These are phyloP conservation scores for Irpex lacteus DNA, from an alignment of 1,284 basidiomycete species.

Conservation along the genomic window DNA sequence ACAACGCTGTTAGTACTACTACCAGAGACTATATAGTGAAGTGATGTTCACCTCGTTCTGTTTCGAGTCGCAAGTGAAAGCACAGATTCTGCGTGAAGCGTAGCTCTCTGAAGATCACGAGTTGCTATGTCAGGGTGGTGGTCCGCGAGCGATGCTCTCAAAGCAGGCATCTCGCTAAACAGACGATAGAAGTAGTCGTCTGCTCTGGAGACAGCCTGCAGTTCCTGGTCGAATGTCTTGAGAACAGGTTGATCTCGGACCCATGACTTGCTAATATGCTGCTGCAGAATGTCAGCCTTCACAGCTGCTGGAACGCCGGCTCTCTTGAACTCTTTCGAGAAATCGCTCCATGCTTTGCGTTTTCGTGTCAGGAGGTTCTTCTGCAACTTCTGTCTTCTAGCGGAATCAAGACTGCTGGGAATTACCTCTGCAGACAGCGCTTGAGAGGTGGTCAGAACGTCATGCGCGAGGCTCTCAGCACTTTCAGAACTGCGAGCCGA, in stretches of 20 bases:
- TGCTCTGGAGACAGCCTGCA: constrained; percentile 33
- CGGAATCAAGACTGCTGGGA: constrained; percentile 43
- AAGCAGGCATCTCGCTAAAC: constrained; percentile 62
- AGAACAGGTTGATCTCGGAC: constrained; percentile 61
- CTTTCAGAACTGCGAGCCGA: constrained; percentile 33
- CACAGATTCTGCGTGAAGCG: constrained; percentile 79
- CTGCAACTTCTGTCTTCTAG: constrained; percentile 69
- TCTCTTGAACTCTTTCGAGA: constrained; percentile 86
- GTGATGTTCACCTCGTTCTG: constrained; percentile 39
- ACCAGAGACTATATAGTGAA: constrained; percentile 16
- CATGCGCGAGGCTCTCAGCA: constrained; percentile 67
- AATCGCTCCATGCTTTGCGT: constrained; percentile 88
- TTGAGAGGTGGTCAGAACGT: constrained; percentile 72
- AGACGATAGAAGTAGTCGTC: constrained; percentile 78
- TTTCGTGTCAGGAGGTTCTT: constrained; percentile 85
- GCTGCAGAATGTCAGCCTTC: constrained; percentile 68
- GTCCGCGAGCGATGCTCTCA: constrained; percentile 62
- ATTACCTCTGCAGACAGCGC: constrained; percentile 57
- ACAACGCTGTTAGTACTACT: not conserved
- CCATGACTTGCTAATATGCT: constrained; percentile 65
- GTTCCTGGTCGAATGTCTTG: constrained; percentile 11
- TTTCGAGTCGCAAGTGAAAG: constrained; percentile 59
- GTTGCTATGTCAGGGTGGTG: constrained; percentile 86
- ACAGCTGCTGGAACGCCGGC: constrained; percentile 76
- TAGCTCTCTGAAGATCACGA: constrained; percentile 80